Conservation (phyloP, 2,329 filamentous ascomycete genomes). For the Ophiostoma perfectum region DNA sequence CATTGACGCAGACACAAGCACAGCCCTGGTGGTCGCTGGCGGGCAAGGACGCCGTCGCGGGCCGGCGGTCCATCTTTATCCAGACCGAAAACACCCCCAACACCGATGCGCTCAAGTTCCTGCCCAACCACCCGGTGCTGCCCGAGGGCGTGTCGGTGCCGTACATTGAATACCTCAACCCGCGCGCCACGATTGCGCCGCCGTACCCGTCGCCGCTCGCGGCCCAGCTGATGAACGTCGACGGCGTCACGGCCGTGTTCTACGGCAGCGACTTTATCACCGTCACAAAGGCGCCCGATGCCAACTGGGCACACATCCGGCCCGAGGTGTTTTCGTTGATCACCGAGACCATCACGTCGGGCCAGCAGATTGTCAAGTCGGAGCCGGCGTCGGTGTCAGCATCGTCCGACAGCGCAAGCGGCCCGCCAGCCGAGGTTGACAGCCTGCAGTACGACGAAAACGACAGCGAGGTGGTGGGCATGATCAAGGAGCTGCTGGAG, state of each 20-base stretch:
- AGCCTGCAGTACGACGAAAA: conserved; percentile 79
- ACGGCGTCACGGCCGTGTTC: conserved; percentile 91
- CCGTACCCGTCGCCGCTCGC: conserved; percentile 89
- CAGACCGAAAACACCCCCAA: conserved; percentile 95
- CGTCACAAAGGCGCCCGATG: conserved; percentile 81
- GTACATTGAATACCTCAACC: conserved; percentile 87
- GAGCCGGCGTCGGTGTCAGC: conserved; percentile 36
- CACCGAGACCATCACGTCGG: conserved; percentile 82
- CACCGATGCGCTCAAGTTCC: conserved; percentile 91
- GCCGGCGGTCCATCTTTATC: conserved; percentile 81
- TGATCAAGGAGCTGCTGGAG: conserved; percentile 98
- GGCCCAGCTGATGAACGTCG: conserved; percentile 83
- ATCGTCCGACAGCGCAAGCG: conserved; percentile 28
- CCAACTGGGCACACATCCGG: conserved; percentile 90
- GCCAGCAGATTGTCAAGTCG: conserved; percentile 72
- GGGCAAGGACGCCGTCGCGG: conserved; percentile 29
- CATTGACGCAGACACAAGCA: conserved; percentile 27
- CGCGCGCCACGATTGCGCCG: conserved; percentile 79
- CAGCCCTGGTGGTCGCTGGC: conserved; percentile 22
- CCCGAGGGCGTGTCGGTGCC: conserved; percentile 66
- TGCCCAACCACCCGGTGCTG: conserved; percentile 81
- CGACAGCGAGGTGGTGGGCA: conserved; percentile 88
- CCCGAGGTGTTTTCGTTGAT: conserved; percentile 94
- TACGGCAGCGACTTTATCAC: conserved; percentile 96
- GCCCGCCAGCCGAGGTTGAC: conserved; percentile 51